phyloP scores from a whole-genome alignment of 2,329 filamentous ascomycete genomes.

The Talaromyces sp. region DNA sequence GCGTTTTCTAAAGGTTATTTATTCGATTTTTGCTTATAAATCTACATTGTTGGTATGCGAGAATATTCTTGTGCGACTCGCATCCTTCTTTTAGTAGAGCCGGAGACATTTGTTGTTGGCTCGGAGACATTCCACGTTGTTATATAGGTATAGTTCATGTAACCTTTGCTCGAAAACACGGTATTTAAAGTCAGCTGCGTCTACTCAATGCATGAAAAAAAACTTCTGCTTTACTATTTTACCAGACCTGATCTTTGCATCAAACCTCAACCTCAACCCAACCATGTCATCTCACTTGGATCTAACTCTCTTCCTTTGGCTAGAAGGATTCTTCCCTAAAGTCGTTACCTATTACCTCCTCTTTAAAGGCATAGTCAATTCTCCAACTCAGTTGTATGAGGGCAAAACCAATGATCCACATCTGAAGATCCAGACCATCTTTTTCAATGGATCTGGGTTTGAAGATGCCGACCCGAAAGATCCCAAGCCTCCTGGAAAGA shows the following conservation, averaged over 20 bases:
- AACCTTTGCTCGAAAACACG: neutral
- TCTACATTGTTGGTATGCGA: neutral
- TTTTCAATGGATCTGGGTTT: neutral
- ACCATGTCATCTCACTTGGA: neutral
- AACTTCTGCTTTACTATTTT: neutral
- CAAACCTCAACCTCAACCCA: neutral
- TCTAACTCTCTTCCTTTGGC: neutral
- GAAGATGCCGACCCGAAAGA: neutral
- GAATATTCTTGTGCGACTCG: neutral
- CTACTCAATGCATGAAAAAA: neutral
- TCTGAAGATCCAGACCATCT: neutral
- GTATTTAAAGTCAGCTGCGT: neutral
- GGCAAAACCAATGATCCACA: neutral
- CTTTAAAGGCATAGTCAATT: neutral
- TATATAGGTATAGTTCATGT: neutral
- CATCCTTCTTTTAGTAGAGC: neutral
- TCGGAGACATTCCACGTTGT: neutral
- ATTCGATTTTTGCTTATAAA: neutral
- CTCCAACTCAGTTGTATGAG: neutral
- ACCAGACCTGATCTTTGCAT: neutral
- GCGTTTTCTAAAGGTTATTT: neutral
- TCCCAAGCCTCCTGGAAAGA: neutral
- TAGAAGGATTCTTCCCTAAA: neutral
- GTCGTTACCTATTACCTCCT: neutral
- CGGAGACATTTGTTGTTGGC: neutral